phyloP scores from a whole-genome alignment of 139 green algal genomes.

The Penium margaritaceum region DNA sequence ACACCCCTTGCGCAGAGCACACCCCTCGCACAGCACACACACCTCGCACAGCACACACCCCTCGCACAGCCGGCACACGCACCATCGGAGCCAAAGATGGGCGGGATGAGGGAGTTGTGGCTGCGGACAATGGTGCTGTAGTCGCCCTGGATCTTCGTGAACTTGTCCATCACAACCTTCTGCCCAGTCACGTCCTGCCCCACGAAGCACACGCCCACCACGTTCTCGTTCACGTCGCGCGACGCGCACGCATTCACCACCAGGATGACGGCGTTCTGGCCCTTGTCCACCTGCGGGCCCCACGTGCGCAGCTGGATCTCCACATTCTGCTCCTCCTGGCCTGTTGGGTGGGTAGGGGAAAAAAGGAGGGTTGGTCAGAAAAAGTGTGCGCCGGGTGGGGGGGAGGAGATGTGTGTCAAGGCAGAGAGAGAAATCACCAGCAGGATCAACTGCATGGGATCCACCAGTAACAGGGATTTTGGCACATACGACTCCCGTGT shows the following conservation, averaged over 20 bases:
- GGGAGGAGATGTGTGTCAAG: neutral
- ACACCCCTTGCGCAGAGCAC: no score
- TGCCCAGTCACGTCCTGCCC: constrained; percentile 45
- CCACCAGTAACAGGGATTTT: no score
- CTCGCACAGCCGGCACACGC: no score
- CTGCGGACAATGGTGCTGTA: constrained; percentile 41
- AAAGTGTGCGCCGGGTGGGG: neutral
- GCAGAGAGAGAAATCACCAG: no score
- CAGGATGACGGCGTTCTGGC: constrained; percentile 38
- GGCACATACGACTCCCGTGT: no score
- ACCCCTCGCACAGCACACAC: no score
- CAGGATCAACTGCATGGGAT: neutral
- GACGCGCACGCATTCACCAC: constrained; percentile 44
- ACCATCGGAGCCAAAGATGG: constrained; percentile 47
- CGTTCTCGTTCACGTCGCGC: constrained; percentile 44
- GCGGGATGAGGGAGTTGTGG: constrained; percentile 45
- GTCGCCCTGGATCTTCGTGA: constrained; percentile 41
- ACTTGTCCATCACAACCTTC: constrained; percentile 48
- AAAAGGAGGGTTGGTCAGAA: neutral
- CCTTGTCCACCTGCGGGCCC: constrained; percentile 18
- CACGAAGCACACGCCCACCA: constrained; percentile 48
- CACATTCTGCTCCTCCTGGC: constrained; percentile 47
- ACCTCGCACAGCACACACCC: no score
- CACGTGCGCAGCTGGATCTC: constrained; percentile 42
- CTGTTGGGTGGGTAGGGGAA: neutral